Conservation (phyloP, 2,329 filamentous ascomycete species). For the Hypoxylon rubiginosum region DNA sequence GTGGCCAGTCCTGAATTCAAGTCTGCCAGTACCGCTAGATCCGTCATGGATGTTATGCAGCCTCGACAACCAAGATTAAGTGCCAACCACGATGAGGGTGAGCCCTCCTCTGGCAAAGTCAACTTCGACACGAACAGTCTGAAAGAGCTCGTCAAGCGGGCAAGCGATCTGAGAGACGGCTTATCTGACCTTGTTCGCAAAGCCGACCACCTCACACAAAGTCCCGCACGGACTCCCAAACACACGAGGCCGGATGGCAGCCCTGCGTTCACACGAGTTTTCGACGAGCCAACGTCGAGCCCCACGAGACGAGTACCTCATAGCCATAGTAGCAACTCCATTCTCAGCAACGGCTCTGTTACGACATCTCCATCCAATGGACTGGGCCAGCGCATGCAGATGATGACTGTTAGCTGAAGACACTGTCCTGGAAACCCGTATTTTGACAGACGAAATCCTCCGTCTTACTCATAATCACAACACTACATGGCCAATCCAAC, state of each 20-base stretch:
- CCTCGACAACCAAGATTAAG: slow-evolving; percentile 63
- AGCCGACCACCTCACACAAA: slow-evolving; percentile 70
- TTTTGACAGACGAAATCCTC: not conserved
- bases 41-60: slow-evolving; percentile 75
- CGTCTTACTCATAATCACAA: slow-evolving; percentile 11
- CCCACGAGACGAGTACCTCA: slow-evolving; percentile 65
- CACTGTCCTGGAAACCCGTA: not conserved
- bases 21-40: slow-evolving; percentile 67
- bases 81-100: slow-evolving; percentile 50
- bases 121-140: slow-evolving; percentile 78
- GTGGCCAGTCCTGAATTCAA: slow-evolving; percentile 52
- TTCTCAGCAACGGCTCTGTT: slow-evolving; percentile 63
- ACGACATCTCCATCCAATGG: slow-evolving; percentile 66
- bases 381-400: slow-evolving; percentile 68
- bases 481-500: slow-evolving; percentile 13
- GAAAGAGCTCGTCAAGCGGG: slow-evolving; percentile 74
- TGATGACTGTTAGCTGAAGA: slow-evolving; percentile 73
- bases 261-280: slow-evolving; percentile 76
- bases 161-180: slow-evolving; percentile 69
- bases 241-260: slow-evolving; percentile 68
- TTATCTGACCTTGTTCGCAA: slow-evolving; percentile 72
- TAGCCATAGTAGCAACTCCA: slow-evolving; percentile 68
- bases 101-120: slow-evolving; percentile 64
- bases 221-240: slow-evolving; percentile 65
- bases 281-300: slow-evolving; percentile 71